Percentiles rank a stretch among this genome's conserved stretches.
Evolutionary conservation across 495 filamentous ascomycete genomes (phyloP).

Genomic region (Tuber melanosporum): DNA sequence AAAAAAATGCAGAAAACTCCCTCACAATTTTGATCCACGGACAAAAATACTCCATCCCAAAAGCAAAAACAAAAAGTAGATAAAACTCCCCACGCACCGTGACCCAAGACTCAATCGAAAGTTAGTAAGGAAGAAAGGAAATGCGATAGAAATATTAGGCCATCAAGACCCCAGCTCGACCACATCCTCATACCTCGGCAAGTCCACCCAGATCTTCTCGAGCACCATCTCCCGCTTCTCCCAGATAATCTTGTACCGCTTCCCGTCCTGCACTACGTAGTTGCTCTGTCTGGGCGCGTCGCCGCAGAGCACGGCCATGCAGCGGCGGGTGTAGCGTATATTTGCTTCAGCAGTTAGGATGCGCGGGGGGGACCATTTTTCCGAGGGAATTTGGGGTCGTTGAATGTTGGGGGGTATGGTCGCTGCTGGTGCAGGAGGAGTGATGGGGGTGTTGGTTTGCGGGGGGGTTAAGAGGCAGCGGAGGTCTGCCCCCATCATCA

Average conservation of each 20-base stretch:
- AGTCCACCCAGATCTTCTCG: conserved; percentile 2
- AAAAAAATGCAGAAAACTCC: conserved; percentile 5
- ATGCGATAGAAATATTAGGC: not conserved
- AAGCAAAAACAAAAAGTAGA: not conserved
- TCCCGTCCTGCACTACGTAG: conserved; percentile 36
- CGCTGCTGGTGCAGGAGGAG: conserved; percentile 6
- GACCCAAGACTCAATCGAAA: not conserved
- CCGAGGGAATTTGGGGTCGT: conserved; percentile 6
- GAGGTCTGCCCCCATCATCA: conserved; percentile 12
- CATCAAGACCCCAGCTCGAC: not conserved
- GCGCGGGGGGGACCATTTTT: conserved; percentile 51
- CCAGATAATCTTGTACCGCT: conserved; percentile 31
- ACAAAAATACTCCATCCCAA: conserved; percentile 5
- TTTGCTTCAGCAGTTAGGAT: conserved; percentile 49
- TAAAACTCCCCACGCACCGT: not conserved
- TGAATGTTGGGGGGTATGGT: conserved; percentile 35
- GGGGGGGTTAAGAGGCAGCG: conserved; percentile 15
- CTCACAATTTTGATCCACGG: not conserved
- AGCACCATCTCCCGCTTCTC: conserved; percentile 33
- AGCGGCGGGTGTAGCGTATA: conserved; percentile 51
- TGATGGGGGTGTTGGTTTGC: conserved; percentile 28
- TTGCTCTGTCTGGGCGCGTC: conserved; percentile 38
- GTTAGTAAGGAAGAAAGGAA: not conserved
- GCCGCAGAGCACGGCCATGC: conserved; percentile 48
- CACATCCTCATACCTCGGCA: conserved; percentile 24